A percentile compares a stretch with the other conserved stretches of the same genome.
These are phyloP conservation scores for Punctularia strigosozonata DNA, from an alignment of 768 basidiomycete species.

Conservation along the genomic window DNA sequence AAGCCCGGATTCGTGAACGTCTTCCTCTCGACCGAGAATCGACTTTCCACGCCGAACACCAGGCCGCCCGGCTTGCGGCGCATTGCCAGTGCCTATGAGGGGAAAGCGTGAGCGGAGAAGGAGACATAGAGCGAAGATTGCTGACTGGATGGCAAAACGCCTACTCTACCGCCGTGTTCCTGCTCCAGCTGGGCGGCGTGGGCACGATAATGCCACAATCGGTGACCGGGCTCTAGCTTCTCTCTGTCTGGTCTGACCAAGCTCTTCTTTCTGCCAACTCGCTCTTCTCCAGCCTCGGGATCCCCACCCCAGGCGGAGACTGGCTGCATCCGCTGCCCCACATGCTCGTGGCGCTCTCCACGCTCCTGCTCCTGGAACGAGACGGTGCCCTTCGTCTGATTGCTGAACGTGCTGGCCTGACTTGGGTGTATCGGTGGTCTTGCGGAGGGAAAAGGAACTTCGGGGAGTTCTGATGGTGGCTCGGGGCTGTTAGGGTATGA, in stretches of 20 bases:
- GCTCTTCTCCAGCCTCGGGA: conserved; percentile 31
- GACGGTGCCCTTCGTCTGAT: conserved; percentile 26
- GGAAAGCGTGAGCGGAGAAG: conserved; percentile 7
- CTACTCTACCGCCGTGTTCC: conserved; percentile 51
- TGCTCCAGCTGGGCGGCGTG: conserved; percentile 73
- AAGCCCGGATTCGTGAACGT: conserved; percentile 83
- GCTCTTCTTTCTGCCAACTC: conserved; percentile 77
- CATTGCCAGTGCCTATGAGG: conserved; percentile 63
- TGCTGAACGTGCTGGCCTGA: conserved; percentile 1
- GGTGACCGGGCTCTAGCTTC: conserved; percentile 90
- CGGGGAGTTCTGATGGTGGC: conserved; percentile 2
- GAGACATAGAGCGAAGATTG: conserved; percentile 14
- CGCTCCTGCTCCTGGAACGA: conserved; percentile 61
- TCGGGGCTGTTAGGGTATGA: conserved; percentile 12
- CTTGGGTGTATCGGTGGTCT: conserved; percentile 3
- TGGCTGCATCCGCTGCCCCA: conserved; percentile 40
- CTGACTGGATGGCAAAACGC: conserved; percentile 75
- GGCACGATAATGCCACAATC: conserved; percentile 88
- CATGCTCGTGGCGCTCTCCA: conserved; percentile 49
- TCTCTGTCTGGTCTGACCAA: conserved; percentile 89
- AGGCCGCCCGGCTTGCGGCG: conserved; percentile 45
- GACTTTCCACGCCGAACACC: conserved; percentile 77
- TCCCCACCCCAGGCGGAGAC: conserved; percentile 37
- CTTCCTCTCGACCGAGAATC: conserved; percentile 82
- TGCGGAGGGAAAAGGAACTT: conserved; percentile 8